Base-by-base conservation (phyloP, 2,329 filamentous ascomycete genomes). In the Sclerotinia sclerotiorum region DNA sequence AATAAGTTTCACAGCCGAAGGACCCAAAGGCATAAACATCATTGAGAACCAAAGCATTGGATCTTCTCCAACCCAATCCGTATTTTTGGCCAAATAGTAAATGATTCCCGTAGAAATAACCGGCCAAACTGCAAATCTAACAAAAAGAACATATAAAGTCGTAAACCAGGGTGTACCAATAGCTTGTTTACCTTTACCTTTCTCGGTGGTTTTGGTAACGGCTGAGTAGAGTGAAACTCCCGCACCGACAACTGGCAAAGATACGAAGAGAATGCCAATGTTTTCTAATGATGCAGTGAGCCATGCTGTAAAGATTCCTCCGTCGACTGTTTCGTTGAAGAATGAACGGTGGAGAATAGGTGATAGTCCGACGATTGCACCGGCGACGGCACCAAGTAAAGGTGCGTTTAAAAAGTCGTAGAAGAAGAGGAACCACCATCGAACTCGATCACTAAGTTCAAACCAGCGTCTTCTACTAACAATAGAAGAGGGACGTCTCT, bases 231-330 rank as follows among this genome's bases (percentile, higher is more conserved):
- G 81, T 71, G 88, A 88, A n/a, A 89, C 85, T 1, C 89, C 88
- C 0, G 89, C 87, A 0, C 90, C 83, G 21, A 91, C 83, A 21
- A 90, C 85, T 42, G 89, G 89, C 35, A 89, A 78, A 0, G 86
- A 83, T 0, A 88, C 87, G 74, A 91, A 91, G 0, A 91, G 80
- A 0, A 83, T 81, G 3, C 88, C 88, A 29, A 90, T 81, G 67
- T 87, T 89, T 71, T 86, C 82, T 27, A 90, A 78, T 0, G 85
- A 84, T 0, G 82, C 81, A 0, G 88, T 90, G 51, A 91, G 78
- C 88, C 88, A 91, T 0, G 88, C 88, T 27, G 85, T 87, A 73
- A 90, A 84, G 68, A 88, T 85, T 1, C 89, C 88, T 7, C 88
- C 88, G 6, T 88, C 79, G 10, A 84, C 76, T 11, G 82, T 82